Evolutionary conservation across 257 asterid species (phyloP).

Genomic region (Solanum pinnatisectum): DNA sequence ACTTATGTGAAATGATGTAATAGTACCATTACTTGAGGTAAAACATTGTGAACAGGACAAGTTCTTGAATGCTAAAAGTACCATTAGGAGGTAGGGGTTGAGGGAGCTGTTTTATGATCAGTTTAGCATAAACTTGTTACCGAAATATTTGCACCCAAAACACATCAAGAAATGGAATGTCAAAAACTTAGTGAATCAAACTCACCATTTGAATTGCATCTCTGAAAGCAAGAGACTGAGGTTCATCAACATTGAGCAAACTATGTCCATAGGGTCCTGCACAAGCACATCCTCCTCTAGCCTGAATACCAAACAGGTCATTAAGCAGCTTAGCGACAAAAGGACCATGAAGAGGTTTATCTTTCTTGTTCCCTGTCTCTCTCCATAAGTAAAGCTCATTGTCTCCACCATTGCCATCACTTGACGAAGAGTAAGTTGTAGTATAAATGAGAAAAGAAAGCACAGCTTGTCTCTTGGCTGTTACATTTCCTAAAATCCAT

Average conservation of each 20-base stretch:
- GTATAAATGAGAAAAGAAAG: conserved; percentile 23
- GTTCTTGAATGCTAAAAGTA: not conserved
- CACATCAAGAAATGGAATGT: not conserved
- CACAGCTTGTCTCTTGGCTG: conserved; percentile 31
- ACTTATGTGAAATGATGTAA: not conserved
- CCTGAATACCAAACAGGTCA: conserved; percentile 51
- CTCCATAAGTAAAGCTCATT: not conserved
- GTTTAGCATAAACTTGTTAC: not conserved
- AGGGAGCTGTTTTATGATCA: no score
- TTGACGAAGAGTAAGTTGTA: not conserved
- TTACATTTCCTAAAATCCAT: conserved; percentile 28
- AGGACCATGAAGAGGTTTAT: conserved; percentile 39
- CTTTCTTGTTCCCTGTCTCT: not conserved
- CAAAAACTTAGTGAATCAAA: not conserved
- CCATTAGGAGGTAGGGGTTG: no score
- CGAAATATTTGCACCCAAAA: not conserved
- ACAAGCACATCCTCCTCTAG: conserved; percentile 59
- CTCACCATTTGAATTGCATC: not conserved
- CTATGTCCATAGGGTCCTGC: conserved; percentile 48
- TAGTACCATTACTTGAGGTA: not conserved
- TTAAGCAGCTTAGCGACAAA: conserved; percentile 44
- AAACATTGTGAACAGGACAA: not conserved
- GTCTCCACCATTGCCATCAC: not conserved
- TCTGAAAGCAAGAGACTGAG: conserved; percentile 22
- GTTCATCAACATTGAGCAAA: conserved; percentile 24